A percentile compares a stretch with the other conserved stretches of the same genome.
phyloP scores from a whole-genome alignment of 805 yeast genomes.

The Candida sithepensis region DNA sequence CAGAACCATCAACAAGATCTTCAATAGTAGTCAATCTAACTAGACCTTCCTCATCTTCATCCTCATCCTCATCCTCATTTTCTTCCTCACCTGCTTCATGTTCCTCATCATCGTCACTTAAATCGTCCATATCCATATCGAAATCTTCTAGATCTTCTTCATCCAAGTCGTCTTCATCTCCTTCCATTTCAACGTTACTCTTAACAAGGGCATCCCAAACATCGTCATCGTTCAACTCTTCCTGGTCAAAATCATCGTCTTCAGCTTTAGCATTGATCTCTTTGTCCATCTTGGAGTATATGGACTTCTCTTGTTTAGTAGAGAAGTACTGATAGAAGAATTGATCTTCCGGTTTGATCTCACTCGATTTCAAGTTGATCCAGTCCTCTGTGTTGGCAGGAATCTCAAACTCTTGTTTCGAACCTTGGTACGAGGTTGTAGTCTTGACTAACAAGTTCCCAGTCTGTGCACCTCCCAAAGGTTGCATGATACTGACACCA shows the following conservation, averaged over 20 bases:
- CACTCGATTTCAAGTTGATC: slow-evolving; percentile 59
- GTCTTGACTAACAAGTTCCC: slow-evolving; percentile 66
- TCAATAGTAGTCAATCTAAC: slow-evolving; percentile 24
- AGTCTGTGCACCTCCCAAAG: slow-evolving; percentile 81
- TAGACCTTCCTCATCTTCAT: slow-evolving; percentile 34
- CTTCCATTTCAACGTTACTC: slow-evolving; percentile 56
- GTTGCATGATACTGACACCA: slow-evolving; percentile 97
- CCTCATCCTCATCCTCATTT: slow-evolving; percentile 31
- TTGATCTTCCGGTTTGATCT: slow-evolving; percentile 80
- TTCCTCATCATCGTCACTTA: slow-evolving; percentile 31
- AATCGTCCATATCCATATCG: slow-evolving; percentile 34
- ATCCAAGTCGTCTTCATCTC: slow-evolving; percentile 35
- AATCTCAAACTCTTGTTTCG: slow-evolving; percentile 12
- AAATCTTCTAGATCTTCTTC: slow-evolving; percentile 37
- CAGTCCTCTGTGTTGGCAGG: slow-evolving; percentile 88
- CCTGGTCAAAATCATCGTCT: slow-evolving; percentile 34
- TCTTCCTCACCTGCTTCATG: slow-evolving; percentile 31
- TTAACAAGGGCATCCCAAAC: slow-evolving; percentile 60
- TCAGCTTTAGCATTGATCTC: slow-evolving; percentile 44
- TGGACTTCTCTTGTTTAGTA: slow-evolving; percentile 46
- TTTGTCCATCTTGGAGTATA: slow-evolving; percentile 37
- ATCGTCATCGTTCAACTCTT: slow-evolving; percentile 49
- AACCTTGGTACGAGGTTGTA: slow-evolving; percentile 27
- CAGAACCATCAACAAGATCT: slow-evolving; percentile 32
- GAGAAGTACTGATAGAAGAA: slow-evolving; percentile 86